These are phyloP conservation scores for Yamadazyma sp. DNA, from an alignment of 1,139 yeast genomes.

Conservation along the genomic window DNA sequence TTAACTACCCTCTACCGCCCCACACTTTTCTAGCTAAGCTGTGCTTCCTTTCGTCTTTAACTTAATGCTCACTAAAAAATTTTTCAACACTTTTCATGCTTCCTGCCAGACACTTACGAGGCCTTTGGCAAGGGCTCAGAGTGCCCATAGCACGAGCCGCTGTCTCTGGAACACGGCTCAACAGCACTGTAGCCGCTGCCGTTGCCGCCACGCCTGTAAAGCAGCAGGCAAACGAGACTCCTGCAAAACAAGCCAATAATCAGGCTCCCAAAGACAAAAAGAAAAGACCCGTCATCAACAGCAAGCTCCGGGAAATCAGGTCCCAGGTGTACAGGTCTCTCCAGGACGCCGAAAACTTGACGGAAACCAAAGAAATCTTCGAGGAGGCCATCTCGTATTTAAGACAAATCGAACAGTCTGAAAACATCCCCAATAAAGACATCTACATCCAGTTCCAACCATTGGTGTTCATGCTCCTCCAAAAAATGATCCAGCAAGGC, in stretches of 20 bases:
- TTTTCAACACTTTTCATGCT: constrained; percentile 5
- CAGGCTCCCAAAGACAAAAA: background rate
- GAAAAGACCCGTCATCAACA: constrained; percentile 9
- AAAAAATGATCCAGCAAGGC: constrained; percentile 18
- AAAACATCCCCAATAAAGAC: constrained; percentile 27
- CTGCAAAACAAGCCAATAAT: background rate
- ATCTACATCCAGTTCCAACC: constrained; percentile 30
- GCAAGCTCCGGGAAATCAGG: constrained; percentile 36
- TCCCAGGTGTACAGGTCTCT: constrained; percentile 31
- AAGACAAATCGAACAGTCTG: constrained; percentile 37
- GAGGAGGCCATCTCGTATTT: constrained; percentile 45
- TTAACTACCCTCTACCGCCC: too few relatives aligned
- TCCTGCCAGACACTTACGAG: constrained; percentile 3
- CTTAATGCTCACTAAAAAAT: constrained; percentile 3
- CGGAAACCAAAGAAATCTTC: constrained; percentile 37
- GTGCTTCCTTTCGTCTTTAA: background rate
- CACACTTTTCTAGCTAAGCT: too few relatives aligned
- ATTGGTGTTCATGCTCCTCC: constrained; percentile 23
- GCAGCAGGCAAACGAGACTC: constrained; percentile 1
- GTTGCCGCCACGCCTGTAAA: constrained; percentile 4
- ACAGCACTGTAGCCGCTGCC: constrained; percentile 13
- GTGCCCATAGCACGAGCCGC: background rate
- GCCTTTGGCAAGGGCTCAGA: constrained; percentile 1
- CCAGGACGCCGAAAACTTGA: constrained; percentile 19
- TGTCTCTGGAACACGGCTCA: constrained; percentile 12